A percentile compares a stretch with the other conserved stretches of the same genome.
Conservation (phyloP, 805 yeast genomes). For the Candida nemodendra region DNA sequence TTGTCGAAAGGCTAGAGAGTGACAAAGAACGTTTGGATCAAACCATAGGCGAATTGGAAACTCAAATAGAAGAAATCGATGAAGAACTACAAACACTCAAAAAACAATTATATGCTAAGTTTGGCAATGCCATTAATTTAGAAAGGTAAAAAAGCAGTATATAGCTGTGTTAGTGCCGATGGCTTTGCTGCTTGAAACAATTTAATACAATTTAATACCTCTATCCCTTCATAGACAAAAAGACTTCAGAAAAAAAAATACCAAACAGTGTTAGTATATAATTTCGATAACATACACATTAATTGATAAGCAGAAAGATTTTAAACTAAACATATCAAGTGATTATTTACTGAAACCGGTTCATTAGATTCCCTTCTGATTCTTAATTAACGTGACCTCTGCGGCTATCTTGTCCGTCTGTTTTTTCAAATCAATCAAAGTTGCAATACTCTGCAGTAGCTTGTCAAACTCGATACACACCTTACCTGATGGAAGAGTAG, state of each 20-base stretch:
- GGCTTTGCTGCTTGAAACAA: no score
- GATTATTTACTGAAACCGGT: slow-evolving; percentile 5
- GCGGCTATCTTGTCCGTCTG: slow-evolving; percentile 86
- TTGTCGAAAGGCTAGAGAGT: slow-evolving; percentile 62
- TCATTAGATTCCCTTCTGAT: slow-evolving; percentile 29
- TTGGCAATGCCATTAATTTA: slow-evolving; percentile 84
- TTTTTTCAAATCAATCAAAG: slow-evolving; percentile 77
- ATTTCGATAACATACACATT: no score
- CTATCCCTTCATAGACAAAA: no score
- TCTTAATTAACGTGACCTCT: slow-evolving; percentile 55
- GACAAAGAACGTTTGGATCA: slow-evolving; percentile 55
- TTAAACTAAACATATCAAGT: slow-evolving; percentile 5
- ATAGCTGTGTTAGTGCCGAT: slow-evolving; percentile 3
- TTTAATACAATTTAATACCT: no score
- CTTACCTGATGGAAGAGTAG: slow-evolving; percentile 81
- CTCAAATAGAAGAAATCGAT: slow-evolving; percentile 50
- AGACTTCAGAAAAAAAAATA: no score
- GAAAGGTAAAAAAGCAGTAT: slow-evolving; percentile 48
- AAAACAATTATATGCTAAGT: slow-evolving; percentile 76
- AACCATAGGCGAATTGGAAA: slow-evolving; percentile 46
- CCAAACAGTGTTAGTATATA: no score
- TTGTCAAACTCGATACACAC: slow-evolving; percentile 78
- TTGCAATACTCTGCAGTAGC: slow-evolving; percentile 63
- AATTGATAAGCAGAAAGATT: slow-evolving; percentile 3
- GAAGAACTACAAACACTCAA: slow-evolving; percentile 61